Conservation (phyloP, 148 eudicot species). For the Talinum fruticosum region DNA sequence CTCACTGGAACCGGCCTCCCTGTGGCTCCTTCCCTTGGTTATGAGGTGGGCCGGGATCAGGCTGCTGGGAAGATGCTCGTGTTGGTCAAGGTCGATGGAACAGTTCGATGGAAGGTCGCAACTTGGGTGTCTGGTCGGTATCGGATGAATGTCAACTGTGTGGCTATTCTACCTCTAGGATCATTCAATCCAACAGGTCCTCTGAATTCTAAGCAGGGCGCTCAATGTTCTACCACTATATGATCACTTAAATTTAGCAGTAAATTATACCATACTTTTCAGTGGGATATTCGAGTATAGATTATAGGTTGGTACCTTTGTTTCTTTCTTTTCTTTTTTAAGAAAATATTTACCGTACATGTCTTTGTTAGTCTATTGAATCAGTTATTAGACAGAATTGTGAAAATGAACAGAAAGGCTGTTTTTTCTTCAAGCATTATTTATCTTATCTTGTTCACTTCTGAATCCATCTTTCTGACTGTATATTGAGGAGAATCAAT, state of each 20-base stretch:
- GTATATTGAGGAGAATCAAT: conserved; percentile 5
- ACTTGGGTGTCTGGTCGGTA: conserved; percentile 83
- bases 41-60: conserved; percentile 64
- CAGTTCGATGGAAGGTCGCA: conserved; percentile 75
- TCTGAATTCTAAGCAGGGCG: conserved; percentile 49
- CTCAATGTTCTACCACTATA: conserved; percentile 65
- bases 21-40: conserved; percentile 59
- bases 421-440: background rate
- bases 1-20: conserved; percentile 54
- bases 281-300: conserved; percentile 10
- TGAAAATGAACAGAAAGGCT: background rate
- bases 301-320: conserved; percentile 1
- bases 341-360: background rate
- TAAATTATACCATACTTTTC: background rate
- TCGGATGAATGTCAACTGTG: conserved; percentile 59
- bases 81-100: conserved; percentile 50
- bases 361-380: background rate
- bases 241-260: conserved; percentile 20
- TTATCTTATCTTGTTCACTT: background rate
- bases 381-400: background rate
- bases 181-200: conserved; percentile 45
- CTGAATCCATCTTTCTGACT: background rate
- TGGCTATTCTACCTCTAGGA: conserved; percentile 56
- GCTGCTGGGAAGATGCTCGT: conserved; percentile 51
- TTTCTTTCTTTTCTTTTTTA: background rate